phyloP scores from a whole-genome alignment of 352 stramenopile genomes.

The Pythium rhizo-oryzae region DNA sequence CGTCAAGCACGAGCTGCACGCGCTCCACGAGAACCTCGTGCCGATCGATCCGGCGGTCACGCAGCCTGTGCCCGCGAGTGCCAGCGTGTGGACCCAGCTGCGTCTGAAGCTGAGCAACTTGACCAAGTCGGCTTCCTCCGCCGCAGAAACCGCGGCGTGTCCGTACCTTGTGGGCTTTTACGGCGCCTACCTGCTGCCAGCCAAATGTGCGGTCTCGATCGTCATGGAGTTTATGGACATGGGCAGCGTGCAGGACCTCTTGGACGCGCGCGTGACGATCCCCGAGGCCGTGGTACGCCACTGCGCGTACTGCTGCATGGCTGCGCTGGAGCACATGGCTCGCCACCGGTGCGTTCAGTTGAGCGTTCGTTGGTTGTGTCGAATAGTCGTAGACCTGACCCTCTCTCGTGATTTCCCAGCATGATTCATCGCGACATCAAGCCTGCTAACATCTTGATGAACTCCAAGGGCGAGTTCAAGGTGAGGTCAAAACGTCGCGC shows the following conservation, averaged over 20 bases:
- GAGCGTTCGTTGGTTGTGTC: not conserved
- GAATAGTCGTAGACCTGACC: not conserved
- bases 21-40: conserved; percentile 83
- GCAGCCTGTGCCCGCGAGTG: not conserved
- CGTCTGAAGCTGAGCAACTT: conserved; percentile 19
- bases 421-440: conserved; percentile 93
- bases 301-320: conserved; percentile 81
- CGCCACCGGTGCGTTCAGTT: conserved; percentile 44
- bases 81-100: conserved; percentile 20
- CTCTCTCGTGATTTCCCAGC: conserved; percentile 19
- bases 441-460: conserved; percentile 90
- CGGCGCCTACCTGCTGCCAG: conserved; percentile 80
- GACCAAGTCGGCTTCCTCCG: not conserved
- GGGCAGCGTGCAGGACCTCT: conserved; percentile 82
- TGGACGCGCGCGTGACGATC: conserved; percentile 49
- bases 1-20: conserved; percentile 87
- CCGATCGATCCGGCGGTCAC: conserved; percentile 44
- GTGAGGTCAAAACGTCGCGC: conserved; percentile 24
- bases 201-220: conserved; percentile 78
- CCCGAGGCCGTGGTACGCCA: conserved; percentile 69
- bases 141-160: conserved; percentile 31
- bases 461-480: conserved; percentile 83
- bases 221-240: conserved; percentile 95
- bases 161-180: conserved; percentile 91
- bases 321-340: conserved; percentile 88